Evolutionary conservation across 805 yeast species (phyloP), one percentile per base, ranked within the genome.

Genomic region (Priceomyces haplophilus): DNA sequence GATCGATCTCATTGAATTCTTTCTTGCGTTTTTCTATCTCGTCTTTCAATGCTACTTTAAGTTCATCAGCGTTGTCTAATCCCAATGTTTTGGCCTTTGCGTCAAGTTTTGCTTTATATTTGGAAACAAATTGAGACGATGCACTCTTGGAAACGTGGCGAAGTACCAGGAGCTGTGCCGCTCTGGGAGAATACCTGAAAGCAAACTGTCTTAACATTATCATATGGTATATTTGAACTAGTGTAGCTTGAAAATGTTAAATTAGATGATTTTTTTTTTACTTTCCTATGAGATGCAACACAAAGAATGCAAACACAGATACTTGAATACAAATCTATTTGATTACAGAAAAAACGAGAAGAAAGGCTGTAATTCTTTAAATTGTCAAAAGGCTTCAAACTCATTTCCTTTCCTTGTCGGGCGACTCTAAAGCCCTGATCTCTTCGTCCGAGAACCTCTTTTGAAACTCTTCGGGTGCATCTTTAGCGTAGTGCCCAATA

Each of bases 401-500:
- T 18, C 11, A 17, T 34, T 34, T 18, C 13, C 20, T 18, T 6
- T 19, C 7, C n/a, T 38, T 38, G 24, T 43, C 38, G 10, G 38
- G 15, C 23, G 34, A 32, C 10, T 38, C 37, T 15, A 43, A 39
- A 13, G 37, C 24, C 23, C 38, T 37, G 18, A 40, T 38, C 12
- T 38, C 44, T 11, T 38, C 41, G 18, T 34, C 20, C 12, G 19
- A 17, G 7, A 36, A 11, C 18, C 34, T 38, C 20, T 52, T 46
- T 21, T 46, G 44, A 40, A 51, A 64, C 34, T 69, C 65, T n/a
- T 62, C 66, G 1, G 88, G 87, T 0, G 85, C 81, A 61, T 83
- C 84, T 51, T 75, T 80, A 1, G 88, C 88, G 54, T 81, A 78
- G 43, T 78, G 83, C 0, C 88, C 88, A 33, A 84, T 72, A 3